Base-by-base conservation (phyloP, 2,329 filamentous ascomycete genomes). In the Metarhizium sp. region DNA sequence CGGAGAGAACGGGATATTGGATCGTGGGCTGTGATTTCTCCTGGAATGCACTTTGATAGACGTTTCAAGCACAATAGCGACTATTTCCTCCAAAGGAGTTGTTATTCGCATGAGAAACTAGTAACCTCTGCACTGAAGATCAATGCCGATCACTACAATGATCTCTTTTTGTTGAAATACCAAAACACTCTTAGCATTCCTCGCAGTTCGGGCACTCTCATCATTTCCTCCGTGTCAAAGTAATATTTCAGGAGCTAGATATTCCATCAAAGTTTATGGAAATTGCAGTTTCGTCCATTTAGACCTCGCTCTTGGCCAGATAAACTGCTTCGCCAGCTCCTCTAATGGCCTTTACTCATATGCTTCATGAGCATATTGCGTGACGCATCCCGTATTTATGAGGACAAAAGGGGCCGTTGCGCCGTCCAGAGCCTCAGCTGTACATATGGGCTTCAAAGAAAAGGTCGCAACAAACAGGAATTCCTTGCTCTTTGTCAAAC, bases 311-410 rank as follows among this genome's bases (percentile, higher is more conserved):
- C 18, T 75, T 66, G 32, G 92, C 75, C 45, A 92, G 73, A 2
- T 81, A 73, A 0, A 89, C 81, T 0, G 77, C 88, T 64, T 91
- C 87, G 0, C 87, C 88, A 0, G 85, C 86, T 0, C 85, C 90
- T 2, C 83, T 89, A 25, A 94, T 87, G 2, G 87, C 74, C 75
- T 94, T 94, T 51, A 91, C 0, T 88, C 88, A 61, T 92, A 94
- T 0, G 88, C 86, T 68, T 94, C 90, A 2, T 86, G 80, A 4
- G 92, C 73, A 81, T 86, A 94, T 73, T 92, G 86, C 2, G 87
- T 65, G 0, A 87, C 87, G 18, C 88, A 84, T 0, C 89, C 88
- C 58, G 79, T 89, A 73, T 84, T 82, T 55, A 78, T 72, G 0
- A 94, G 78, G 0, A 81, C 82, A 25, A 25, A 25, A 25, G 25